Conservation (phyloP, 2,329 filamentous ascomycete species). For the Colletotrichum magnum region DNA sequence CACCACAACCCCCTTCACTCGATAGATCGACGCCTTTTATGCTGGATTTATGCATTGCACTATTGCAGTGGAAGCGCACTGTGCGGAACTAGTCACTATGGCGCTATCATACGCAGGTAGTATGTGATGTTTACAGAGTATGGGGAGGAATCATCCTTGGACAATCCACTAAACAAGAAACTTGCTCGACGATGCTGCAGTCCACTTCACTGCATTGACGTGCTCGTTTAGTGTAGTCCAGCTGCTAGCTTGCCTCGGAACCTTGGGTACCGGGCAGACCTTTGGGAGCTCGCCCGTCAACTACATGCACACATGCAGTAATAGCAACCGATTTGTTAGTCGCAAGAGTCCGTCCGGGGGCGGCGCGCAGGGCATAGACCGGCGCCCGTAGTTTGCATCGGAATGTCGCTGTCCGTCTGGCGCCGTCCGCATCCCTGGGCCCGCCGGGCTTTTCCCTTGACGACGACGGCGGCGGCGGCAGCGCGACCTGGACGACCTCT, state of each 20-base stretch:
- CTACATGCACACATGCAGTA: too few relatives aligned
- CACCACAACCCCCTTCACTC: background rate
- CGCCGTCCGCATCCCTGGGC: conserved; percentile 24
- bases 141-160: conserved; percentile 26
- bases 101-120: too few relatives aligned
- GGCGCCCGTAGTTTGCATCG: background rate
- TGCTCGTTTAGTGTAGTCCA: background rate
- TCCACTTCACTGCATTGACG: conserved; percentile 18
- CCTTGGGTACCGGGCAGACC: too few relatives aligned
- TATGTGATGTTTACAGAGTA: too few relatives aligned
- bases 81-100: too few relatives aligned
- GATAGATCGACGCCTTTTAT: conserved; percentile 29
- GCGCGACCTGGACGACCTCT: background rate
- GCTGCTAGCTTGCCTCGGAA: background rate
- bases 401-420: conserved; percentile 1
- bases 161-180: conserved; percentile 37
- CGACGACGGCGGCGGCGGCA: conserved; percentile 1
- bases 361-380: too few relatives aligned
- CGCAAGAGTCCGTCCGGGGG: too few relatives aligned
- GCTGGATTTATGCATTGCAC: conserved; percentile 19
- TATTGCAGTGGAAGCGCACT: too few relatives aligned
- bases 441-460: background rate
- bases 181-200: conserved; percentile 17
- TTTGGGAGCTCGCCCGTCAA: too few relatives aligned
- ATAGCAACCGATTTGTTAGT: too few relatives aligned